Evolutionary conservation across 805 yeast species (phyloP).

Genomic region (Candida peoriensis): DNA sequence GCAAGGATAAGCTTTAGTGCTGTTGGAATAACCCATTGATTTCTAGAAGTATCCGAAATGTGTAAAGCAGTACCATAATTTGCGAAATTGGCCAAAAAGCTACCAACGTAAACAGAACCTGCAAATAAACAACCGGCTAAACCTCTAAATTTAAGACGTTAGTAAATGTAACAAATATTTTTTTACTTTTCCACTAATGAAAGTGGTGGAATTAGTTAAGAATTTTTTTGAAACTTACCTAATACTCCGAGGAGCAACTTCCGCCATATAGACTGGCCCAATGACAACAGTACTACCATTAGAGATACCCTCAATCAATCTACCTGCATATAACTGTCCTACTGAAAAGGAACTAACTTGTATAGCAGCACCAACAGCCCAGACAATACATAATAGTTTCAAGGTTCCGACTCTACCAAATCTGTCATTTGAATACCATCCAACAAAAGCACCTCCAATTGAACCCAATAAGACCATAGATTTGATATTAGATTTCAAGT

Average conservation of each 20-base stretch:
- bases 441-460: conserved; percentile 48
- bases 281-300: conserved; percentile 53
- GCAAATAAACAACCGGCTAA: conserved; percentile 47
- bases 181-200: no score
- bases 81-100: conserved; percentile 43
- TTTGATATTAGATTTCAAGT: conserved; percentile 46
- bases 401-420: conserved; percentile 48
- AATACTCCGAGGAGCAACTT: conserved; percentile 47
- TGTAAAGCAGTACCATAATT: conserved; percentile 49
- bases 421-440: conserved; percentile 43
- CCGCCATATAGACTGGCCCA: conserved; percentile 52
- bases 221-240: no score
- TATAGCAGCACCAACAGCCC: conserved; percentile 42
- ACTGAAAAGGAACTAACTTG: conserved; percentile 41
- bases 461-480: conserved; percentile 57
- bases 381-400: conserved; percentile 36
- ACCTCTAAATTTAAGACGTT: no score
- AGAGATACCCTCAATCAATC: conserved; percentile 50
- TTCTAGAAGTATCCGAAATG: conserved; percentile 28
- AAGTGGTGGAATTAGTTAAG: no score
- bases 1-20: conserved; percentile 42
- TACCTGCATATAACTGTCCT: conserved; percentile 52
- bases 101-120: conserved; percentile 56
- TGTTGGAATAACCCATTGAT: conserved; percentile 52
- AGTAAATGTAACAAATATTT: no score